Conservation (phyloP, 2,329 filamentous ascomycete species). For the Daldinia eschscholtzii region DNA sequence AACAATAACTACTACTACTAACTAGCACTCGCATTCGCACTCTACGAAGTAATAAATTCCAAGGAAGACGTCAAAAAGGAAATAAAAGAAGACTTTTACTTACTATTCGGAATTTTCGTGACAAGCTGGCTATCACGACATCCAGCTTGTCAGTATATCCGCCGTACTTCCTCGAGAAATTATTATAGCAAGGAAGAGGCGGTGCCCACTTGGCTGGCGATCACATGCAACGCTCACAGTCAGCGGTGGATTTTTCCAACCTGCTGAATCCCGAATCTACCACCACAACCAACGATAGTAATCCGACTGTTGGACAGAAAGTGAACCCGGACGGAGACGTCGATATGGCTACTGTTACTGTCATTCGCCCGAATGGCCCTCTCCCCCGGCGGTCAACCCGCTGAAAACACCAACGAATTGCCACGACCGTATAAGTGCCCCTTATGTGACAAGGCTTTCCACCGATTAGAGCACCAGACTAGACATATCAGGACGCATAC, state of each 20-base stretch:
- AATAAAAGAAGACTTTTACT: constrained; percentile 9
- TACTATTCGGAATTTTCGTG: not conserved
- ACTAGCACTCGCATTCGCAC: not conserved
- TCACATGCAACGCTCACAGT: constrained; percentile 82
- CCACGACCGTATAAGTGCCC: constrained; percentile 98
- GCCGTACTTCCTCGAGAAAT: constrained; percentile 23
- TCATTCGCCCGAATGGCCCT: constrained; percentile 73
- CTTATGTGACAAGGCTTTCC: constrained; percentile 97
- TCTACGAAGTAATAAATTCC: not conserved
- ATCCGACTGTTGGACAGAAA: constrained; percentile 48
- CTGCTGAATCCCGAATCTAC: constrained; percentile 74
- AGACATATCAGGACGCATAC: constrained; percentile 96
- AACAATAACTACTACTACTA: not conserved
- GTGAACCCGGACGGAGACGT: constrained; percentile 54
- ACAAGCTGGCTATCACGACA: constrained; percentile 26
- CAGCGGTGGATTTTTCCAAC: constrained; percentile 80
- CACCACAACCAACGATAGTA: constrained; percentile 51
- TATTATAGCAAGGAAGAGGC: constrained; percentile 37
- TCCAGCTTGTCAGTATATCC: constrained; percentile 23
- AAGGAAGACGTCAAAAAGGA: not conserved
- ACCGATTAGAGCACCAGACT: constrained; percentile 94
- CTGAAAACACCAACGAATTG: constrained; percentile 76
- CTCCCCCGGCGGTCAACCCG: constrained; percentile 71
- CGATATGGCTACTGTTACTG: constrained; percentile 67
- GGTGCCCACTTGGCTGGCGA: constrained; percentile 56